Evolutionary conservation across 2,329 filamentous ascomycete species (phyloP).

Genomic region (Colletotrichum eremochloae): DNA sequence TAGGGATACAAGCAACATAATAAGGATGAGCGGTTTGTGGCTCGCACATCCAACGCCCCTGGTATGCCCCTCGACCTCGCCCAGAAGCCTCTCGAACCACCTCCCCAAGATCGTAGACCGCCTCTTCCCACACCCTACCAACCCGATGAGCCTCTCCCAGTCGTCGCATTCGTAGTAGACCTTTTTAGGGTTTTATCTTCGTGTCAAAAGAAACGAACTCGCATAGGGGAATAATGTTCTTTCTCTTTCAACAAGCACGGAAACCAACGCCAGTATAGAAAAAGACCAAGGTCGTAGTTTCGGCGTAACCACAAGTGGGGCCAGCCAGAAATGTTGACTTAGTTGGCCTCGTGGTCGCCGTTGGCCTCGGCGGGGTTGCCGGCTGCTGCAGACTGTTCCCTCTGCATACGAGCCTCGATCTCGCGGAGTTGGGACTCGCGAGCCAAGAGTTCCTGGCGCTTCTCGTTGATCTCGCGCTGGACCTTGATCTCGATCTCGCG

Average conservation of each 20-base stretch:
- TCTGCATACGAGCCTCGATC: constrained; percentile 97
- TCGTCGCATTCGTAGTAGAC: constrained; percentile 44
- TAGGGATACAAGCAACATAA: constrained; percentile 39
- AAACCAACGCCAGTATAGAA: constrained; percentile 64
- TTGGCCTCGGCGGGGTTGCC: constrained; percentile 62
- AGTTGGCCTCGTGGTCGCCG: constrained; percentile 67
- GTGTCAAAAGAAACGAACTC: constrained; percentile 53
- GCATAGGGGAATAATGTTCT: constrained; percentile 59
- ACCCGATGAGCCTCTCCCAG: constrained; percentile 39
- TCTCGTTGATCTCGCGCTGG: constrained; percentile 99
- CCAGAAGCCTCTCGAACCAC: constrained; percentile 28
- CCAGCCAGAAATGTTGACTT: constrained; percentile 45
- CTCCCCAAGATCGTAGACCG: constrained; percentile 30
- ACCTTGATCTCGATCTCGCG: constrained; percentile 99
- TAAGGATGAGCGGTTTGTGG: constrained; percentile 20
- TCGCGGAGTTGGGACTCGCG: constrained; percentile 98
- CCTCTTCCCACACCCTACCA: constrained; percentile 38
- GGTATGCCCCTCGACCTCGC: constrained; percentile 14
- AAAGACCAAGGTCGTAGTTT: constrained; percentile 60
- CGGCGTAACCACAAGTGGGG: constrained; percentile 46
- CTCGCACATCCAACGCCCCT: constrained; percentile 17
- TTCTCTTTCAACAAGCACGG: constrained; percentile 58
- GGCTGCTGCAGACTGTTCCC: constrained; percentile 75
- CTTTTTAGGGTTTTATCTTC: constrained; percentile 49
- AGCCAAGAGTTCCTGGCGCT: constrained; percentile 96